Conservation (phyloP, 2,329 filamentous ascomycete species). For the Phyllosticta paracitricarpa region DNA sequence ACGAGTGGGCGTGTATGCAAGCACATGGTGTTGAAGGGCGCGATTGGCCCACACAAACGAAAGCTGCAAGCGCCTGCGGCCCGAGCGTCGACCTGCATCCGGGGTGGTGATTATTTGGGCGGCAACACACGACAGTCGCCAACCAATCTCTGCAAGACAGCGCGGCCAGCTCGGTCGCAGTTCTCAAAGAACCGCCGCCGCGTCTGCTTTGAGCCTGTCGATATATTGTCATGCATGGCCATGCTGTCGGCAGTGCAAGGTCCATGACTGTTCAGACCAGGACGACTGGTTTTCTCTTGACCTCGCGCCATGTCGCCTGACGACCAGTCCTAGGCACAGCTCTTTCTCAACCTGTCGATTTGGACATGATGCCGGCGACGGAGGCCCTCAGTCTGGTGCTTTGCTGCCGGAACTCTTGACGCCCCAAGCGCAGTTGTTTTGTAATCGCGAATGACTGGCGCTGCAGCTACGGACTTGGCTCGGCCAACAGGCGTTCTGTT, state of each 20-base stretch:
- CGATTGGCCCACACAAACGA: conserved; percentile 1
- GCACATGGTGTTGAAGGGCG: neutral
- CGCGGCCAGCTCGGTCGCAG: neutral
- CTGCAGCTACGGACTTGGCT: neutral
- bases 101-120: conserved; percentile 6
- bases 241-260: neutral
- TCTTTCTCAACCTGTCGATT: neutral
- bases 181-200: neutral
- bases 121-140: conserved; percentile 1
- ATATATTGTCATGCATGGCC: conserved; percentile 3
- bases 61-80: conserved; percentile 7
- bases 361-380: neutral
- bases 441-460: neutral
- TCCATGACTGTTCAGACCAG: neutral
- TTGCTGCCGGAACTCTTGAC: neutral
- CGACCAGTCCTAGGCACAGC: neutral
- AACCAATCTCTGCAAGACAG: neutral
- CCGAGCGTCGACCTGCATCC: neutral
- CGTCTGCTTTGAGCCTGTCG: neutral
- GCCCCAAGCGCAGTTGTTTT: neutral
- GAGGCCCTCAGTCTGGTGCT: neutral
- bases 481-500: neutral
- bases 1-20: neutral
- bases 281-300: neutral
- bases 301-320: neutral